Evolutionary conservation across 1,139 yeast species (phyloP).

Genomic region (Sugiyamaella paludigena): DNA sequence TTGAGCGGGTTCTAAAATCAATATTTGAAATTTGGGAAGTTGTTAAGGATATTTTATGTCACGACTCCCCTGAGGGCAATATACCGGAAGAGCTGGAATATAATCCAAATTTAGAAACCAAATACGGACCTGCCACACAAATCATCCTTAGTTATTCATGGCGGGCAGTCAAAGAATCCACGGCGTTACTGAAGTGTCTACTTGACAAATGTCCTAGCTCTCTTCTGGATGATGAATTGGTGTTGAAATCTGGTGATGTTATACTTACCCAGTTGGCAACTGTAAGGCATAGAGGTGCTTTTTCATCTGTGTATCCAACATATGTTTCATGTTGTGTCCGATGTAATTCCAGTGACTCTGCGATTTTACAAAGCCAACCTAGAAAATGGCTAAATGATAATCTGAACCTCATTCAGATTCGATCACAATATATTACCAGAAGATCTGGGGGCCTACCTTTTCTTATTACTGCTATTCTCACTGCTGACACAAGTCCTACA

Average conservation of each 20-base stretch:
- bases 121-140: slow-evolving; percentile 57
- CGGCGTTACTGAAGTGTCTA: slow-evolving; percentile 50
- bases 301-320: slow-evolving; percentile 80
- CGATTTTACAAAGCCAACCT: slow-evolving; percentile 41
- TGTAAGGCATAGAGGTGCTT: slow-evolving; percentile 88
- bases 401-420: slow-evolving; percentile 51
- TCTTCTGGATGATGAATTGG: slow-evolving; percentile 28
- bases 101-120: slow-evolving; percentile 38
- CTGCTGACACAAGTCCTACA: slow-evolving; percentile 47
- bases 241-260: slow-evolving; percentile 50
- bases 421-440: slow-evolving; percentile 71
- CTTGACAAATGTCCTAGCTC: slow-evolving; percentile 35
- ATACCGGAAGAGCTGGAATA: slow-evolving; percentile 47
- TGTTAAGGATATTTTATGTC: slow-evolving; percentile 56
- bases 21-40: slow-evolving; percentile 51
- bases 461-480: slow-evolving; percentile 67
- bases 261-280: slow-evolving; percentile 65
- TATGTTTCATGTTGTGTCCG: slow-evolving; percentile 60
- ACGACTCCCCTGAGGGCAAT: slow-evolving; percentile 67
- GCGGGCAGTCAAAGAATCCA: slow-evolving; percentile 80
- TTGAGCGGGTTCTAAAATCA: slow-evolving; percentile 30
- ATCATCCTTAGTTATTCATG: slow-evolving; percentile 72
- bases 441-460: slow-evolving; percentile 91
- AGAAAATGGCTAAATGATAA: slow-evolving; percentile 55
- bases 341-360: slow-evolving; percentile 41